Conservation (phyloP, 2,329 filamentous ascomycete species). For the Diaporthe sp. region DNA sequence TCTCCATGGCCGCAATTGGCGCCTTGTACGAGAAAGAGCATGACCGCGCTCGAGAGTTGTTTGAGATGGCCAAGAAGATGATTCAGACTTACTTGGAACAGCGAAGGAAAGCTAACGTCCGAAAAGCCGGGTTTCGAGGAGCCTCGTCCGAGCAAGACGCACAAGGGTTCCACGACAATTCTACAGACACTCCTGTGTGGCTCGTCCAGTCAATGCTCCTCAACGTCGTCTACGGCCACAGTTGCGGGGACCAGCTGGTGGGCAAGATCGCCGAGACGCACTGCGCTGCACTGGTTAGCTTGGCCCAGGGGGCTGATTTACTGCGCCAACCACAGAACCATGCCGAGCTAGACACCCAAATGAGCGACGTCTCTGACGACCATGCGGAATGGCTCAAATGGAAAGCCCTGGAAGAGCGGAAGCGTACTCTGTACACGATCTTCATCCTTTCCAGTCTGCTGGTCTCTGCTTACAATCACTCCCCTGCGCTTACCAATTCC, state of each 20-base stretch:
- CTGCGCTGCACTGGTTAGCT: slow-evolving; percentile 89
- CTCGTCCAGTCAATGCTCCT: slow-evolving; percentile 97
- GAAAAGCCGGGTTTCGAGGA: slow-evolving; percentile 71
- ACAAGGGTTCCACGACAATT: slow-evolving; percentile 64
- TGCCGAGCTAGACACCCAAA: slow-evolving; percentile 68
- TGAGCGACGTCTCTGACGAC: slow-evolving; percentile 70
- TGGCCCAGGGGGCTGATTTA: slow-evolving; percentile 90
- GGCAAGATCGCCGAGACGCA: slow-evolving; percentile 95
- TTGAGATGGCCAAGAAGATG: slow-evolving; percentile 95
- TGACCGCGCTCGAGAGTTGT: slow-evolving; percentile 84
- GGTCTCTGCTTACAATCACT: slow-evolving; percentile 93
- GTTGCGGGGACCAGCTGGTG: slow-evolving; percentile 90
- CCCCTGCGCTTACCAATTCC: slow-evolving; percentile 91
- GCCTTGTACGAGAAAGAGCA: slow-evolving; percentile 88
- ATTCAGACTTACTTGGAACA: slow-evolving; percentile 94
- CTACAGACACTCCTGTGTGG: slow-evolving; percentile 88
- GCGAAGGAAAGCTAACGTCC: slow-evolving; percentile 86
- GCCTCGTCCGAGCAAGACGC: slow-evolving; percentile 62
- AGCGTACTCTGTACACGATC: slow-evolving; percentile 91
- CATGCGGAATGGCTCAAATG: slow-evolving; percentile 88
- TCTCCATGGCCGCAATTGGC: slow-evolving; percentile 85
- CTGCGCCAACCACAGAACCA: slow-evolving; percentile 60
- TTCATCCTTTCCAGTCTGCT: slow-evolving; percentile 93
- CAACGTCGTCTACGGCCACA: slow-evolving; percentile 95
- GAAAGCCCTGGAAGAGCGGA: slow-evolving; percentile 91